phyloP scores from a whole-genome alignment of 352 stramenopile genomes.

The Phytophthora cryptogea region DNA sequence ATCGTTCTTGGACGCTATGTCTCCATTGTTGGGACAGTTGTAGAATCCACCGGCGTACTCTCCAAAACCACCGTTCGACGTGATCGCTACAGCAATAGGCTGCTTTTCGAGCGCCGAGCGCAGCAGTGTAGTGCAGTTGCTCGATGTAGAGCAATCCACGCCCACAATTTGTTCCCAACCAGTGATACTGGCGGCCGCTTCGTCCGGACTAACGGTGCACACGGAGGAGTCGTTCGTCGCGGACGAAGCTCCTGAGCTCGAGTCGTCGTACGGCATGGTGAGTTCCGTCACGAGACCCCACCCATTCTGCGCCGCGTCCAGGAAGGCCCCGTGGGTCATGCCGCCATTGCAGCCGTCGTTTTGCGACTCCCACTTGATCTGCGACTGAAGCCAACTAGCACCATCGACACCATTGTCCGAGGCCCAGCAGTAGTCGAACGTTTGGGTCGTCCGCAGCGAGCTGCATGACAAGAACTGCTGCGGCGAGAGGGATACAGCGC shows the following conservation, averaged over 20 bases:
- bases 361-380: conserved; percentile 77
- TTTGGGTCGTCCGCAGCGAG: conserved; percentile 63
- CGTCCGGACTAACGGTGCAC: conserved; percentile 40
- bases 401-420: conserved; percentile 46
- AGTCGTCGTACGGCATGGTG: conserved; percentile 77
- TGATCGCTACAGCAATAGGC: conserved; percentile 79
- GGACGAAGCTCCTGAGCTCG: conserved; percentile 30
- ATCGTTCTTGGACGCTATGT: conserved; percentile 66
- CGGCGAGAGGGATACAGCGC: conserved; percentile 68
- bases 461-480: conserved; percentile 83
- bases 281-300: conserved; percentile 73
- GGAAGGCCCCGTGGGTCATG: conserved; percentile 84
- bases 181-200: conserved; percentile 71
- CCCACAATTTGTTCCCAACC: conserved; percentile 73
- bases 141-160: conserved; percentile 56
- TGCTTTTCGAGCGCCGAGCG: conserved; percentile 60
- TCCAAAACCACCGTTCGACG: conserved; percentile 71
- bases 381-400: conserved; percentile 60
- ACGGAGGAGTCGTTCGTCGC: conserved; percentile 33
- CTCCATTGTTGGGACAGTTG: conserved; percentile 69
- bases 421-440: conserved; percentile 83
- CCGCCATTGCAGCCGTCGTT: conserved; percentile 82
- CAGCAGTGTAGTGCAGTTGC: conserved; percentile 58
- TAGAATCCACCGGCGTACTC: conserved; percentile 76
- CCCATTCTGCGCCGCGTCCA: conserved; percentile 67